Base-by-base conservation (phyloP, 2,329 filamentous ascomycete genomes). In the Trichoderma guizhouense region DNA sequence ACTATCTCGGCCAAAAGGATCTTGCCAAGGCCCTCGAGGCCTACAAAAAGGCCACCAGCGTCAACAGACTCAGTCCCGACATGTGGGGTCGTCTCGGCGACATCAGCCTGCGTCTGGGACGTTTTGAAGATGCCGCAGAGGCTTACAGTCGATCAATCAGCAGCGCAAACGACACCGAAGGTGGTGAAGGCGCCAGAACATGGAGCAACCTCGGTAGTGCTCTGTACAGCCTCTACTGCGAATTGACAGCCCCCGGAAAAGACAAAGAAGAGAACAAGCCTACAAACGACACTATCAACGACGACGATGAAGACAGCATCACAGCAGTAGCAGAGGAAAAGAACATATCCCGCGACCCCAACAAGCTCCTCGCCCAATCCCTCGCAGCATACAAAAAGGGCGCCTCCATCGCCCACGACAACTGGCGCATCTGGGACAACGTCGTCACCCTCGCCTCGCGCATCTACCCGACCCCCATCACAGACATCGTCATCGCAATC, bases 401-500 rank as follows among this genome's bases (percentile, higher is more conserved):
- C 11, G 94, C 95, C 0, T 87, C 89, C 5, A 88, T 97, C 28
- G 94, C 97, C 65, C 88, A 93, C 80, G 91, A 94, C 76, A 95
- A 95, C 82, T 93, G 92, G 87, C 91, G 93, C 76, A 98, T 99
- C 80, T 98, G 95, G 95, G 93, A 97, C 79, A 99, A 99, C 77
- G 92, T 98, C 18, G 88, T 99, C 71, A 96, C 94, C 0, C 91
- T 98, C 26, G 92, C 93, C 0, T 89, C 93, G 0, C 92, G 93
- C 2, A 88, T 96, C 32, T 87, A 86, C 1, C 95, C 95, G 0
- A 91, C 93, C 0, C 89, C 92, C 0, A 90, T 94, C 78, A 81
- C 85, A 0, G 94, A 98, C 73, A 89, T 97, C 65, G 84, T 97
- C 36, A 86, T 91, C 5, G 93, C 93, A 0, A 87, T 96, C 72